phyloP scores from a whole-genome alignment of 2,329 filamentous ascomycete species.

The Blumeria hordei region DNA sequence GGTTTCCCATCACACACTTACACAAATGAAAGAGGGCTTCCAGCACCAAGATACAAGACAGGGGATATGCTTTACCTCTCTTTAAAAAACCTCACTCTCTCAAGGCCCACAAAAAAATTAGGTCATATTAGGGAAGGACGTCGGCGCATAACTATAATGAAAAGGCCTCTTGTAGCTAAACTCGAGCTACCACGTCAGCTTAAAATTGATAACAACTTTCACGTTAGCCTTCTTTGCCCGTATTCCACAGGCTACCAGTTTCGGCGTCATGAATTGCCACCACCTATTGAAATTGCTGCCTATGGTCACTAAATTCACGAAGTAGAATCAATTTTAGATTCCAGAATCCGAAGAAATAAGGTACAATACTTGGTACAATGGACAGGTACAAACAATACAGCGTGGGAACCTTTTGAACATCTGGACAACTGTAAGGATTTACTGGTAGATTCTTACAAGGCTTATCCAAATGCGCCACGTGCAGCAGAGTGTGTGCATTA shows the following conservation, averaged over 20 bases:
- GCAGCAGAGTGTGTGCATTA: too few relatives aligned
- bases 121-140: background rate
- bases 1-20: too few relatives aligned
- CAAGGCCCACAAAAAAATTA: background rate
- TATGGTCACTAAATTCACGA: background rate
- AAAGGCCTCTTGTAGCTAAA: too few relatives aligned
- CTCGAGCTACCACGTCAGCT: background rate
- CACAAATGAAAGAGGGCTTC: background rate
- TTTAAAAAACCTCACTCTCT: background rate
- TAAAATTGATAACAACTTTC: background rate
- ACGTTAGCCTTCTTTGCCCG: background rate
- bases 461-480: too few relatives aligned
- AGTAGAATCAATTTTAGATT: too few relatives aligned
- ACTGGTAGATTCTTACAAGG: too few relatives aligned
- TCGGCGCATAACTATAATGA: background rate
- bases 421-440: too few relatives aligned
- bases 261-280: background rate
- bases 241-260: background rate
- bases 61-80: background rate
- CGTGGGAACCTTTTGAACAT: too few relatives aligned
- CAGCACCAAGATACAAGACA: background rate
- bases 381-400: too few relatives aligned
- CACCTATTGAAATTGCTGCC: background rate
- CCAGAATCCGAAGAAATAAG: background rate
- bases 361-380: background rate